A percentile compares a stretch with the other conserved stretches of the same genome.
Conservation (phyloP, 169 alveolate species). For the Cryptosporidium tyzzeri region DNA sequence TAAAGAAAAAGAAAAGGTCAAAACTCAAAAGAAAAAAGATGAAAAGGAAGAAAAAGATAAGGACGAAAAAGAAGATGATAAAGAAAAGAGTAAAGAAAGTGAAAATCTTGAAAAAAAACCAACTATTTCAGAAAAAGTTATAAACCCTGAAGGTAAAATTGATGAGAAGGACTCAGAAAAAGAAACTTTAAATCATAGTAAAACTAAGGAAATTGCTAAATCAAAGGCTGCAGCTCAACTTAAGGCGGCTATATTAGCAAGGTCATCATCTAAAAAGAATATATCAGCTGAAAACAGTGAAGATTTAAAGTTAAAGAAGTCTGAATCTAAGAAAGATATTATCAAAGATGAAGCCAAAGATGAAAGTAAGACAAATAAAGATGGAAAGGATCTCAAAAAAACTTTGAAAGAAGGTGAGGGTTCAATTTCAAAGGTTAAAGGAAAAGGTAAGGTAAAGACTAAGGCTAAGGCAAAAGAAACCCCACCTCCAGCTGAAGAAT, state of each 20-base stretch:
- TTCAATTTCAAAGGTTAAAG: constrained; percentile 45
- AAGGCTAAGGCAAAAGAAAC: constrained; percentile 7
- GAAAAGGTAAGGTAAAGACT: constrained; percentile 1
- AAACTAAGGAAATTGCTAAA: constrained; percentile 30
- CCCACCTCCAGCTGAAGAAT: constrained; percentile 31
- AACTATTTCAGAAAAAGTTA: not conserved
- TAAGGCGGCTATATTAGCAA: constrained; percentile 54
- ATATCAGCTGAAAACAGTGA: not conserved
- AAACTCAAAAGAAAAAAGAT: not conserved
- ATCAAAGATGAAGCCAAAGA: not conserved
- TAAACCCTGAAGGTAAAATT: not conserved
- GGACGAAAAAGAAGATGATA: not conserved
- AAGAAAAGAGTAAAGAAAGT: not conserved
- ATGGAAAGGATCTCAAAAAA: constrained; percentile 6
- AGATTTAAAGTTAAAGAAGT: not conserved
- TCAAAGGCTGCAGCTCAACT: constrained; percentile 55
- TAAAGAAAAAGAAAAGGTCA: not conserved
- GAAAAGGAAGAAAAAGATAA: constrained; percentile 9
- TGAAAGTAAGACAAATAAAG: not conserved
- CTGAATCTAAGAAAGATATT: constrained; percentile 7
- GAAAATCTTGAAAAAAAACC: not conserved
- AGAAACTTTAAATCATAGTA: not conserved
- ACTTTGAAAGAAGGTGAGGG: constrained; percentile 33
- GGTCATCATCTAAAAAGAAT: constrained; percentile 25
- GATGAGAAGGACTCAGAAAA: constrained; percentile 6